Conservation (phyloP, 2,329 filamentous ascomycete species). For the Fusarium newnesense region DNA sequence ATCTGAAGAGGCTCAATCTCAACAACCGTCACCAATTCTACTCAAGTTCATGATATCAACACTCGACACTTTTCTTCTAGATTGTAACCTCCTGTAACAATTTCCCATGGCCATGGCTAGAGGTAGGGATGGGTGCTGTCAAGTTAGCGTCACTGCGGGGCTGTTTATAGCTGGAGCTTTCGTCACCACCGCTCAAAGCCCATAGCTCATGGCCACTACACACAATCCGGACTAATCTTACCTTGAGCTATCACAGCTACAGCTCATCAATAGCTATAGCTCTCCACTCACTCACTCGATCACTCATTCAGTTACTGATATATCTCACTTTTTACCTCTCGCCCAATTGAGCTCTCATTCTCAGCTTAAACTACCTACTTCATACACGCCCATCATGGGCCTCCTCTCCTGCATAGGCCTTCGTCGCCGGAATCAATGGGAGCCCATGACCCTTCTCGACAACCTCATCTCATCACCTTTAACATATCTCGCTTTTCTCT, state of each 20-base stretch:
- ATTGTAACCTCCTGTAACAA: not conserved
- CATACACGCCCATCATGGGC: constrained; percentile 50
- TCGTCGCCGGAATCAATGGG: constrained; percentile 59
- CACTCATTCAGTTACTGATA: not conserved
- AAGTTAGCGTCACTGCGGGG: constrained; percentile 31
- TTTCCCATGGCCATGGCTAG: not conserved
- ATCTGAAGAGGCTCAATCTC: not conserved
- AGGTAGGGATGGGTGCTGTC: constrained; percentile 7
- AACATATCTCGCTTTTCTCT: constrained; percentile 67
- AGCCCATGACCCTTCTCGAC: constrained; percentile 66
- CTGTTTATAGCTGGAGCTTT: constrained; percentile 10
- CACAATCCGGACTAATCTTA: not conserved
- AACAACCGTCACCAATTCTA: not conserved
- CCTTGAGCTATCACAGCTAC: constrained; percentile 1
- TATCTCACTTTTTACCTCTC: not conserved
- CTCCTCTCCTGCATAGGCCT: constrained; percentile 59
- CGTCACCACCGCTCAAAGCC: constrained; percentile 21
- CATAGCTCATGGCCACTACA: not conserved
- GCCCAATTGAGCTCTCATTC: not conserved
- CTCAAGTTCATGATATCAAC: not conserved
- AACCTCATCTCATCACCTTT: constrained; percentile 76
- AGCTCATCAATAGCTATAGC: not conserved
- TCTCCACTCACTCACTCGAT: not conserved
- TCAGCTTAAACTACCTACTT: not conserved
- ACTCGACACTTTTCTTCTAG: not conserved